Evolutionary conservation across 106 monocot genomes (phyloP), one percentile per base, ranked within the genome.

Genomic region (Narthecium ossifragum): DNA sequence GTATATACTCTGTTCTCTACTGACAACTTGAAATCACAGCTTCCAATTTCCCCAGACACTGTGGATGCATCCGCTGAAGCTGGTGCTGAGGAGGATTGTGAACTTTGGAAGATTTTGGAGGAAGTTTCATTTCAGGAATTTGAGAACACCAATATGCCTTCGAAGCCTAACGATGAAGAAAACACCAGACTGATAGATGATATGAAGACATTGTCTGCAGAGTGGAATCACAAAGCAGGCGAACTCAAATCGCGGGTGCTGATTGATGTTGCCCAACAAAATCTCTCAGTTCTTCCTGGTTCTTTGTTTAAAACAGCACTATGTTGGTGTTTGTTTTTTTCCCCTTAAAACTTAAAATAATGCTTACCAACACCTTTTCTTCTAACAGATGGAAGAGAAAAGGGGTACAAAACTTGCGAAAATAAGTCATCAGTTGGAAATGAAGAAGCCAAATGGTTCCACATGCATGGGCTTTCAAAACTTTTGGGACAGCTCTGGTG

Each of bases 401-500:
- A 43, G 43, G 11, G 43, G 18, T 13, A 43, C 4, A 11, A 10
- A 13, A 43, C 18, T 43, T 13, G 18, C 14, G 18, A 18, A 43
- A 43, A 13, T 6, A 43, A 43, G 43, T 17, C 17, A 43, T 13
- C 2, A 43, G 18, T 10, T 18, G 18, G 18, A 13, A 43, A 43
- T 43, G 43, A 43, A 43, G 11, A 43, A 43, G 18, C 5, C 14
- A 18, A 43, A 43, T 13, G 18, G 4, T 43, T 43, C 43, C 14
- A 18, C 17, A 18, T 43, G 10, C 43, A 13, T 18, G 18, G 9
- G 18, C 18, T 13, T 2, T 0, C 43, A 11, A 18, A 43, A 18
- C 43, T 43, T 43, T 43, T 43, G 43, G 43, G 43, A 43, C 17
- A 43, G 43, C 43, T 18, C 43, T 43, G 43, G 43, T 43, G 14